Evolutionary conservation across 2,329 filamentous ascomycete genomes (phyloP), one percentile per base, ranked within the genome.

Genomic region (Trichoderma aggressivum): DNA sequence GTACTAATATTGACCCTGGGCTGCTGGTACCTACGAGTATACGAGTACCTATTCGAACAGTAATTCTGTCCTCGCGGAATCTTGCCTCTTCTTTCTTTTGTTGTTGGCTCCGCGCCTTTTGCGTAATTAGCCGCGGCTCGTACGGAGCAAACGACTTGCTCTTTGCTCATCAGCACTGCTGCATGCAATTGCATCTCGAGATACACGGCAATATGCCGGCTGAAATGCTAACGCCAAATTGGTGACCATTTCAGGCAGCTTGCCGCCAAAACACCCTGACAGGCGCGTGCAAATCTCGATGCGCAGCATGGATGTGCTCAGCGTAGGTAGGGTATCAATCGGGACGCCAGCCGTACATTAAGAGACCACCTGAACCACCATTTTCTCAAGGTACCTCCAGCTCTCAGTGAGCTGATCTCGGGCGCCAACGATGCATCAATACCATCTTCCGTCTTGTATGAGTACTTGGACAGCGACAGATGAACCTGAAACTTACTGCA

Each of bases 151-250:
- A 34, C 56, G 28, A 58, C 39, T 58, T 58, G 28, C 55, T 58
- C 43, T 50, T 43, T 50, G n/a, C 43, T 12, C 43, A 50, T 12
- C 43, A 50, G 43, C 10, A 21, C 55, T 43, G 39, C 39, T 59
- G 56, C 56, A 59, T 59, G 28, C 28, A 53, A 53, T 24, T 64
- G 61, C 39, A 64, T 64, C 58, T 61, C 30, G 28, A 39, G n/a
- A 62, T 43, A 53, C 47, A 43, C 60, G 60, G 60, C 60, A 63
- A 47, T 50, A 63, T 63, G 60, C 60, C 60, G 60, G 60, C 11
- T 63, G 60, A 63, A 47, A 47, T 63, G 60, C 39, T 36, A 12
- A n/a, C 12, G 32, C 58, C n/a, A n/a, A n/a, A 36, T 60, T 34
- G 56, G 12, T 18, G 30, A 53, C 10, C 50, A 14, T n/a, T 65